A percentile compares a stretch with the other conserved stretches of the same genome.
These are phyloP conservation scores for Articulospora tetracladia DNA, from an alignment of 495 filamentous ascomycete genomes.

Conservation along the genomic window DNA sequence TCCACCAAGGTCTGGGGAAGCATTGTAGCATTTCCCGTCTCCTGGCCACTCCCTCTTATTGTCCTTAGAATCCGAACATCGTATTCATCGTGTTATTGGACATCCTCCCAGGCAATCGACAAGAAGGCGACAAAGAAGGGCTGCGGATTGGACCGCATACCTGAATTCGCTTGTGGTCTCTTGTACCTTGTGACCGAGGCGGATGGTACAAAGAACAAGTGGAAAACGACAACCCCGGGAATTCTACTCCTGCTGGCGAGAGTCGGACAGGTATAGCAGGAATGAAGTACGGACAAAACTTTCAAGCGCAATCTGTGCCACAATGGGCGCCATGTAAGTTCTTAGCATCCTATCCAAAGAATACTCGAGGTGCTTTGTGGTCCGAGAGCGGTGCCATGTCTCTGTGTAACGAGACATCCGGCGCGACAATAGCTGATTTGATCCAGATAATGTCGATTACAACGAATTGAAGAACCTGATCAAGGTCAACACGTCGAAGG, in stretches of 20 bases:
- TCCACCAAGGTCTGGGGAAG: background rate
- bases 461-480: slow-evolving; percentile 71
- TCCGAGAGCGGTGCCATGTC: background rate
- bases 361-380: background rate
- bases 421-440: background rate
- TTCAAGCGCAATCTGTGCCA: slow-evolving; percentile 49
- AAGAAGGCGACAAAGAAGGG: too few species aligned
- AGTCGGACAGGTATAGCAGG: background rate
- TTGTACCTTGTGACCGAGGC: background rate
- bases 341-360: background rate
- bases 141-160: too few species aligned
- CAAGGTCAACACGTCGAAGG: slow-evolving; percentile 61
- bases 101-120: too few species aligned
- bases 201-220: background rate
- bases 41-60: too few species aligned
- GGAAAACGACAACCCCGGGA: background rate
- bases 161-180: too few species aligned
- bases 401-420: background rate
- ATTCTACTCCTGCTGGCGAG: background rate
- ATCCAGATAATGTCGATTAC: slow-evolving; percentile 69
- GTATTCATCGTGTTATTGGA: too few species aligned
- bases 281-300: slow-evolving; percentile 57
- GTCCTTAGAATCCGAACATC: too few species aligned
- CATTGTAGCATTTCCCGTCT: background rate
- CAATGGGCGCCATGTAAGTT: slow-evolving; percentile 43